Conservation (phyloP, 106 monocot species). For the Iris macrosiphon region DNA sequence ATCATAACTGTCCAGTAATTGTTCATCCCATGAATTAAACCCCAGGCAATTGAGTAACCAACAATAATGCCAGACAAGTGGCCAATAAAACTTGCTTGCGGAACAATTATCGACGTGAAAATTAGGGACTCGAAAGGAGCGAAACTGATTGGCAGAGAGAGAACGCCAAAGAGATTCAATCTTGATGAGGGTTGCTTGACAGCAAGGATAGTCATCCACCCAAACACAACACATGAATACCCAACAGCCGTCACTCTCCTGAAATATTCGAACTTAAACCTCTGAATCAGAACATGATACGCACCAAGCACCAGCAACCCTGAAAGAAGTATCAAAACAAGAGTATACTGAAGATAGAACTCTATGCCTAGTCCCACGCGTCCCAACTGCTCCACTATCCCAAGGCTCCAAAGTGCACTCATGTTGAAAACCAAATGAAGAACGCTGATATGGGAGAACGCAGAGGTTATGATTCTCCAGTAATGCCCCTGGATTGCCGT, state of each 20-base stretch:
- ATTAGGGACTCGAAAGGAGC: constrained; percentile 91
- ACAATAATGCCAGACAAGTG: constrained; percentile 93
- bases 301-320: constrained; percentile 56
- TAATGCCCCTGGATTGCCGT: constrained; percentile 68
- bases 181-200: constrained; percentile 87
- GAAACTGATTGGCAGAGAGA: constrained; percentile 91
- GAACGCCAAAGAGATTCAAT: constrained; percentile 83
- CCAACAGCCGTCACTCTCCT: constrained; percentile 80
- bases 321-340: constrained; percentile 64
- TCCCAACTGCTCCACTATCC: constrained; percentile 54
- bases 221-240: constrained; percentile 93
- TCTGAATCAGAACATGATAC: constrained; percentile 79
- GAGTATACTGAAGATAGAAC: constrained; percentile 84
- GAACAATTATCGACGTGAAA: constrained; percentile 92
- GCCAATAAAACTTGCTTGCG: constrained; percentile 92
- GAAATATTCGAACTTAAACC: constrained; percentile 82
- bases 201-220: constrained; percentile 98
- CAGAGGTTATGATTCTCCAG: constrained; percentile 86
- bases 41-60: constrained; percentile 91
- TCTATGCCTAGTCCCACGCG: constrained; percentile 61
- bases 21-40: constrained; percentile 91
- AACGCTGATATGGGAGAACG: constrained; percentile 86
- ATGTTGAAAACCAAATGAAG: constrained; percentile 90
- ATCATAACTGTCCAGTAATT: constrained; percentile 88
- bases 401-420: constrained; percentile 95